Base-by-base conservation (phyloP, 2,329 filamentous ascomycete species). In the Curvularia spicifera region DNA sequence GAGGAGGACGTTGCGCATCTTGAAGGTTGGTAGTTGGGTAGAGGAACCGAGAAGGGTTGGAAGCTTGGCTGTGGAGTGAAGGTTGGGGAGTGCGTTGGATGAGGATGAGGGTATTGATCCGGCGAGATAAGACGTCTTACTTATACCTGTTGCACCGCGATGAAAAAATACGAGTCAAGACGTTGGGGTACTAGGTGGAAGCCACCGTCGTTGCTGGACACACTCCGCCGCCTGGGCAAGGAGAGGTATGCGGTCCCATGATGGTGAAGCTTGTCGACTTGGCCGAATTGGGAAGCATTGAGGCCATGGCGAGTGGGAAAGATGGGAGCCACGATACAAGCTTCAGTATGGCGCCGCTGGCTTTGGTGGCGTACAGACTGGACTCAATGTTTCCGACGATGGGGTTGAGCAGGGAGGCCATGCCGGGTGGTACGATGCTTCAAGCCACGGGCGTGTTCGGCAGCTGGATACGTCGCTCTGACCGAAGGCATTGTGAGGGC, bases 1-100 rank as follows among this genome's bases (percentile, higher is more conserved):
- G 44, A 67, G 39, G 22, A 66, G 28, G 33, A 60, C 50, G 59
- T 67, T 66, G 60, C 67, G 67, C 68, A 72, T 72, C 8, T 66
- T 67, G 61, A 60, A 55, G 6, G 22, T 51, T 39, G 44, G 35
- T 35, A 46, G 33, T 43, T 59, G 57, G 50, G 53, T 45, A 37
- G 42, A 43, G 53, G 44, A 54, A 58, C 53, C 33, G 61, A 24
- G 51, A 59, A 42, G 43, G 44, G 48, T 40, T 33, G 55, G 24
- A 39, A 53, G 54, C 18, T 29, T 43, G 55, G 28, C 13, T 37
- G 54, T 46, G 39, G 24, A 39, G 47, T 51, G 51, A 55, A 58
- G 51, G 45, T 40, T 58, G 40, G 45, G 47, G 50, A 47, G n/a
- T 58, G 51, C 18, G 53, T 33, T 50, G 60, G 60, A 57, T 64